phyloP scores from a whole-genome alignment of 371 early-diverging fungal genomes.

The Amoeboaphelidium protococcarum region DNA sequence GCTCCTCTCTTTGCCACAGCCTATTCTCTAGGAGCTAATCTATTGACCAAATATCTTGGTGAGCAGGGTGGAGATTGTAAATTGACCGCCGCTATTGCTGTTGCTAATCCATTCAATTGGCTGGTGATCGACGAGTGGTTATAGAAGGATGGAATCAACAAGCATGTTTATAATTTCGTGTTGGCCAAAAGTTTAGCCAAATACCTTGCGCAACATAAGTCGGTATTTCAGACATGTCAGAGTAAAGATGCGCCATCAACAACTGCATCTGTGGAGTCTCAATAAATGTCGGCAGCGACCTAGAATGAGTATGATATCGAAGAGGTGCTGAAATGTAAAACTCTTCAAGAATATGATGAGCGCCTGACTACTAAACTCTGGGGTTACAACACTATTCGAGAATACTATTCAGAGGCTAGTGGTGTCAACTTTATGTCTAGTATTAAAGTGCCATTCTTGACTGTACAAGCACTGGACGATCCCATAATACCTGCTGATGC shows the following conservation, averaged over 20 bases:
- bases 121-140: neutral
- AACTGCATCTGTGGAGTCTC: too few species aligned
- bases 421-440: slow-evolving; percentile 5
- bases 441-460: slow-evolving; percentile 35
- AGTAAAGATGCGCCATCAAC: too few species aligned
- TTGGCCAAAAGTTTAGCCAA: neutral
- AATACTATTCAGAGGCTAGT: slow-evolving; percentile 9
- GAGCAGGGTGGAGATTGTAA: neutral
- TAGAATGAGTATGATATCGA: neutral
- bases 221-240: neutral
- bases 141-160: neutral
- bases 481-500: slow-evolving; percentile 43
- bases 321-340: neutral
- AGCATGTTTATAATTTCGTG: neutral
- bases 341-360: slow-evolving; percentile 4
- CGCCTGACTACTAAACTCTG: slow-evolving; percentile 4
- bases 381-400: slow-evolving; percentile 1
- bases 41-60: neutral
- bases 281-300: too few species aligned
- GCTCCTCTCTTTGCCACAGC: neutral
- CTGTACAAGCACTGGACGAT: slow-evolving; percentile 69
- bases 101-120: neutral
- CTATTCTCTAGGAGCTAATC: neutral
- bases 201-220: neutral
- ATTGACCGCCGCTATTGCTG: neutral